Base-by-base conservation (phyloP, 352 stramenopile species). In the Phytophthora nicotianae region DNA sequence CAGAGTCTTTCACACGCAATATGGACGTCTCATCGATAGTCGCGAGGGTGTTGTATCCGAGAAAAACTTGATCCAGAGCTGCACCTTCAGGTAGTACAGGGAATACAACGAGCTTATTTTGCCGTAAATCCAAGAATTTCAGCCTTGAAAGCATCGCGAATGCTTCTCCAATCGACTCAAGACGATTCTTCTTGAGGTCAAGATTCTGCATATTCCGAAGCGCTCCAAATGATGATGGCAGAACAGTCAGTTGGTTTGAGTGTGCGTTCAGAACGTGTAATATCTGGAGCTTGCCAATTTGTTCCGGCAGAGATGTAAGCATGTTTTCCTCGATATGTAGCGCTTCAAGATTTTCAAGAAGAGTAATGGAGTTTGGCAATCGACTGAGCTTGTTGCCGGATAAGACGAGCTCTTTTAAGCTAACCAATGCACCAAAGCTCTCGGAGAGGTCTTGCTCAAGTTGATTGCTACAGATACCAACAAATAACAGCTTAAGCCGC, bases 101-200 rank as follows among this genome's bases (percentile, higher is more conserved):
- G n/a, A 94, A 91, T 2, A 75, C 45, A 3, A 62, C 53, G 10
- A 94, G 61, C 24, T 75, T 78, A 59, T 94, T 94, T 38, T 94
- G 83, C 0, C 86, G 71, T 41, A 94, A 64, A 61, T 94, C 86
- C 43, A 91, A 62, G 58, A 85, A 91, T 38, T 83, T 89, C 21
- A 94, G 75, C 20, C 47, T 45, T 8, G 60, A 53, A 16, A 91
- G 68, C 2, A 64, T 64, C 17, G 64, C 52, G 11, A 93, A 67
- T 48, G 72, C 73, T 7, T 81, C 69, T 1, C 54, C 47, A 27
- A 82, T 74, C 0, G 69, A 79, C 33, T 87, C 75, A 20, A 94
- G 33, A 9, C 68, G 70, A 47, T 94, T 94, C 52, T 91, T 92
- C 71, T 90, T 93, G 26, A 94, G 50, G 41, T 94, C 82, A 4